Conservation (phyloP, 495 filamentous ascomycete genomes). For the Annulohypoxylon moriforme region DNA sequence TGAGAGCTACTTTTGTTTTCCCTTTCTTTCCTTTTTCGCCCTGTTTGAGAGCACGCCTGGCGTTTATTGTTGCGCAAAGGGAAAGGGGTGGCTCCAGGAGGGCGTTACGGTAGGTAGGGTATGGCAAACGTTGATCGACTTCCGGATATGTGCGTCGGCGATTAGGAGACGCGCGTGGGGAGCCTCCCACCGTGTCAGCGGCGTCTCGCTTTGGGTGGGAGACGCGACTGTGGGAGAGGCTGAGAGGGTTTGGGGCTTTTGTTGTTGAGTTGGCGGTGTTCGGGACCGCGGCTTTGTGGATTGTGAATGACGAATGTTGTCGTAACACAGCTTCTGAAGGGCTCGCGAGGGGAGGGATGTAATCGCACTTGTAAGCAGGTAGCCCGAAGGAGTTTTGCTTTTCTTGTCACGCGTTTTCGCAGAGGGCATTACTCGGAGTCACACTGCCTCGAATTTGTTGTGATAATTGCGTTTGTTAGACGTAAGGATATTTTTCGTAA, state of each 20-base stretch:
- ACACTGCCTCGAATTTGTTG: neutral
- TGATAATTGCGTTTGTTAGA: neutral
- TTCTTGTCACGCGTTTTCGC: neutral
- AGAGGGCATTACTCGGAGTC: neutral
- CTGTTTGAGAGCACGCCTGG: neutral
- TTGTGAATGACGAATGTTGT: slow-evolving; percentile 13
- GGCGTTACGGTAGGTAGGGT: neutral
- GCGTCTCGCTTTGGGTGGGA: neutral
- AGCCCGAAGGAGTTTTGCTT: neutral
- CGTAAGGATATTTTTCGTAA: neutral
- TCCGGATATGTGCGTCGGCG: neutral
- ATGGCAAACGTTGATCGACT: neutral
- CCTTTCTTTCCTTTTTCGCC: neutral
- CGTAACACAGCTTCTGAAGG: neutral
- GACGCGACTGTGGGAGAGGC: neutral
- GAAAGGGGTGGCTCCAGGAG: too few species aligned
- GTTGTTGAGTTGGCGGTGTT: neutral
- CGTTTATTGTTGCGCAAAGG: neutral
- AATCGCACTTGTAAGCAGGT: neutral
- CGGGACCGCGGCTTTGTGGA: slow-evolving; percentile 6
- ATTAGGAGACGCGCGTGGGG: neutral
- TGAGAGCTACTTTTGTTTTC: too few species aligned
- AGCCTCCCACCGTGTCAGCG: neutral
- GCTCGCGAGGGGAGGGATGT: neutral
- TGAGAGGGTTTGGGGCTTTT: neutral